Evolutionary conservation across 2,329 filamentous ascomycete species (phyloP).

Genomic region (Ambrosiella beaveri): DNA sequence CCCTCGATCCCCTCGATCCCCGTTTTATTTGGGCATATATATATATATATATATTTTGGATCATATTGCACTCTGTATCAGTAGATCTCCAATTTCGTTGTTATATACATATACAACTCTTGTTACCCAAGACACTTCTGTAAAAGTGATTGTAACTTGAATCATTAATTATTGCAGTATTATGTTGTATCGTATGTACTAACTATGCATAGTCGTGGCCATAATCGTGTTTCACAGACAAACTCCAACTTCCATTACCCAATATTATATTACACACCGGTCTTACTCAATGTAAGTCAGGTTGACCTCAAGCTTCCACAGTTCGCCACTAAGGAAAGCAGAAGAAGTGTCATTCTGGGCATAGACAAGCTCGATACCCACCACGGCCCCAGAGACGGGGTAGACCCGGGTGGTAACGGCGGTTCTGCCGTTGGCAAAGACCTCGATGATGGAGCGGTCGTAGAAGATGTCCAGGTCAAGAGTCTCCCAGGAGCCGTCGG

Average conservation of each 20-base stretch:
- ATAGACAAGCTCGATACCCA: slow-evolving; percentile 14
- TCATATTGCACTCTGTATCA: background rate
- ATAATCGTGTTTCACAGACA: background rate
- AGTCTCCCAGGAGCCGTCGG: slow-evolving; percentile 13
- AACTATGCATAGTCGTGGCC: background rate
- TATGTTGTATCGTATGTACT: background rate
- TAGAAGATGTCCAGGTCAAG: slow-evolving; percentile 15
- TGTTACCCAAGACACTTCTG: background rate
- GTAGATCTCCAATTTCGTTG: no score
- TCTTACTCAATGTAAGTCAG: slow-evolving; percentile 4
- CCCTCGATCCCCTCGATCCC: background rate
- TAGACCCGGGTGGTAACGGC: slow-evolving; percentile 16
- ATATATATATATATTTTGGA: background rate
- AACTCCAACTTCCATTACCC: background rate
- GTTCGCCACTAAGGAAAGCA: slow-evolving; percentile 8
- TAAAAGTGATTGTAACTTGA: background rate
- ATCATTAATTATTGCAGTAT: slow-evolving; percentile 1
- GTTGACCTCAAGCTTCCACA: slow-evolving; percentile 8
- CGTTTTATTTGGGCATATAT: no score
- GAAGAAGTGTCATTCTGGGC: background rate
- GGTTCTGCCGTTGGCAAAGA: slow-evolving; percentile 16
- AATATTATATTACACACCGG: background rate
- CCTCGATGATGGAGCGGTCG: slow-evolving; percentile 16
- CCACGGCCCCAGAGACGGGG: slow-evolving; percentile 13
- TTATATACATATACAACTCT: background rate